Evolutionary conservation across 1,139 yeast species (phyloP).

Genomic region (Saccharomyces hybrid): DNA sequence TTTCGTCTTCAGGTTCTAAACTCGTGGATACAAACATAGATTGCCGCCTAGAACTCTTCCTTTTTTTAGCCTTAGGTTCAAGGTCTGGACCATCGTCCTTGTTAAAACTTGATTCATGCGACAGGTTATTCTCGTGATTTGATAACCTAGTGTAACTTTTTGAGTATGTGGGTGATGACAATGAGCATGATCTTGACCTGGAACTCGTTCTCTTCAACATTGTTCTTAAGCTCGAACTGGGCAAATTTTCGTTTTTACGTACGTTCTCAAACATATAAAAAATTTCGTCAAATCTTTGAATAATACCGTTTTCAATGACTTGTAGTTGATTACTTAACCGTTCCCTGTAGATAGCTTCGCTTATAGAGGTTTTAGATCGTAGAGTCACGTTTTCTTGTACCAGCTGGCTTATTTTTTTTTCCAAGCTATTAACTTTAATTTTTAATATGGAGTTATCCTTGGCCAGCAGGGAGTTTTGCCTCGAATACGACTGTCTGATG

Average conservation of each 20-base stretch:
- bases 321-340: constrained; percentile 33
- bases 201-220: neutral
- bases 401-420: constrained; percentile 39
- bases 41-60: constrained; percentile 35
- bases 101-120: constrained; percentile 5
- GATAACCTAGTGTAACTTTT: neutral
- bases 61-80: constrained; percentile 25
- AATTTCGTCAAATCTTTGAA: constrained; percentile 40
- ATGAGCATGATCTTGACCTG: neutral
- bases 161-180: constrained; percentile 1
- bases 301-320: constrained; percentile 37
- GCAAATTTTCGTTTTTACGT: constrained; percentile 33
- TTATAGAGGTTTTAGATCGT: constrained; percentile 32
- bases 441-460: constrained; percentile 46
- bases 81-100: constrained; percentile 9
- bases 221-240: constrained; percentile 5
- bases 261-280: constrained; percentile 35
- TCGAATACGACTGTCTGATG: constrained; percentile 15
- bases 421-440: constrained; percentile 44
- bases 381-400: constrained; percentile 41
- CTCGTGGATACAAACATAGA: constrained; percentile 33
- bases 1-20: constrained; percentile 11
- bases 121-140: neutral
- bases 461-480: constrained; percentile 47
- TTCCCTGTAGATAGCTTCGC: constrained; percentile 30